phyloP scores from a whole-genome alignment of 768 basidiomycete species.

The Infundibulicybe gibba region DNA sequence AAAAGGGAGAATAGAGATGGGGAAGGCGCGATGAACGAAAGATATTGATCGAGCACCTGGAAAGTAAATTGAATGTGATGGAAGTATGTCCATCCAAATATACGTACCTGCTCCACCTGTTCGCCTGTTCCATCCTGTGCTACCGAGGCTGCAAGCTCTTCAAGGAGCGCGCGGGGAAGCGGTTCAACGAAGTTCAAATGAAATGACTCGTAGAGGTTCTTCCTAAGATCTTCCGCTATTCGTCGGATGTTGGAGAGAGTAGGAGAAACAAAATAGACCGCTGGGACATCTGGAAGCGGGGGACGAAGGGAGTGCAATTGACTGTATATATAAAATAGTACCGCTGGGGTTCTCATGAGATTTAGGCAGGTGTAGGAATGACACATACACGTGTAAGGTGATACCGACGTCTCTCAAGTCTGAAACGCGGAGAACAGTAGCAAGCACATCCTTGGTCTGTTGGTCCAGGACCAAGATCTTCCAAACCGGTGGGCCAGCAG shows the following conservation, averaged over 20 bases:
- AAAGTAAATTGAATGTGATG: too few species aligned
- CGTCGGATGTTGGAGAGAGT: constrained; percentile 82
- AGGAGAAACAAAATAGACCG: constrained; percentile 94
- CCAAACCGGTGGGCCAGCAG: constrained; percentile 82
- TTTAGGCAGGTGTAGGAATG: not conserved
- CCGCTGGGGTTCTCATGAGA: constrained; percentile 3
- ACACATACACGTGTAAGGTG: constrained; percentile 91
- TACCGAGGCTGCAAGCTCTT: constrained; percentile 88
- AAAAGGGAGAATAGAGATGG: constrained; percentile 90
- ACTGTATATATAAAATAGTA: constrained; percentile 40
- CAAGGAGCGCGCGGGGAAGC: constrained; percentile 80
- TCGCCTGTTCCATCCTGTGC: constrained; percentile 83
- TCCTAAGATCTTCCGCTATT: constrained; percentile 91
- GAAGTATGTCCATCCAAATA: too few species aligned
- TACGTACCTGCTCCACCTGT: constrained; percentile 68
- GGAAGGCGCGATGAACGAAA: constrained; percentile 94
- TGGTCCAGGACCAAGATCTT: constrained; percentile 95
- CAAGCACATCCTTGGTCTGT: constrained; percentile 92
- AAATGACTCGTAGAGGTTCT: constrained; percentile 86
- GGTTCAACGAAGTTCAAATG: constrained; percentile 96
- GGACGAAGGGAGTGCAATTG: constrained; percentile 91
- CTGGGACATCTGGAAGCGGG: constrained; percentile 90
- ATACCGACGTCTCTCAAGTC: constrained; percentile 96
- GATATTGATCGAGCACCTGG: constrained; percentile 92
- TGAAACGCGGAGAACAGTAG: constrained; percentile 92